Conservation (phyloP, 148 eudicot species). For the Diospyros kaki region DNA sequence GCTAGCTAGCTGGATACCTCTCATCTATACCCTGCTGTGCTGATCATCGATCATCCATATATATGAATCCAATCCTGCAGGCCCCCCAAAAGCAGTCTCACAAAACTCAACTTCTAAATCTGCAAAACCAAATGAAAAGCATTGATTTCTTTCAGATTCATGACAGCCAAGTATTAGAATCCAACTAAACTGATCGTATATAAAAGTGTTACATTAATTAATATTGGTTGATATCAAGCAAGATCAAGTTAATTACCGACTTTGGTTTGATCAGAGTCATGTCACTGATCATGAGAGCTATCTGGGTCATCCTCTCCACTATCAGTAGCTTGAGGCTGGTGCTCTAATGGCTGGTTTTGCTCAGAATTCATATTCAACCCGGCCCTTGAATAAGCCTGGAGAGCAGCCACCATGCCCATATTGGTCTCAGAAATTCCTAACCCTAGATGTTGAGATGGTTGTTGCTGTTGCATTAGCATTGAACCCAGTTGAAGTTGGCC, state of each 20-base stretch:
- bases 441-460: conserved; percentile 55
- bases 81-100: conserved; percentile 8
- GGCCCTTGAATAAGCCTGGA: conserved; percentile 46
- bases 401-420: conserved; percentile 65
- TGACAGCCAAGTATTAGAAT: not conserved
- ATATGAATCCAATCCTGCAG: not conserved
- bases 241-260: conserved; percentile 13
- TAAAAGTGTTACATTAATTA: not conserved
- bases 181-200: not conserved
- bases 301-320: conserved; percentile 51
- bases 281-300: conserved; percentile 20
- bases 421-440: conserved; percentile 43
- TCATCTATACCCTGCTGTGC: not conserved
- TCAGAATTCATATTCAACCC: conserved; percentile 41
- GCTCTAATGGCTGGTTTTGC: conserved; percentile 26
- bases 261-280: not conserved
- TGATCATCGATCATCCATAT: conserved; percentile 4
- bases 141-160: not conserved
- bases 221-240: not conserved
- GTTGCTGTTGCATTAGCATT: conserved; percentile 39
- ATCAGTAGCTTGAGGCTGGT: conserved; percentile 34
- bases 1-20: conserved; percentile 10
- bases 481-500: conserved; percentile 42
- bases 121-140: conserved; percentile 3
- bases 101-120: conserved; percentile 21